Conservation (phyloP, 2,329 filamentous ascomycete species). For the Botrytis squamosa region DNA sequence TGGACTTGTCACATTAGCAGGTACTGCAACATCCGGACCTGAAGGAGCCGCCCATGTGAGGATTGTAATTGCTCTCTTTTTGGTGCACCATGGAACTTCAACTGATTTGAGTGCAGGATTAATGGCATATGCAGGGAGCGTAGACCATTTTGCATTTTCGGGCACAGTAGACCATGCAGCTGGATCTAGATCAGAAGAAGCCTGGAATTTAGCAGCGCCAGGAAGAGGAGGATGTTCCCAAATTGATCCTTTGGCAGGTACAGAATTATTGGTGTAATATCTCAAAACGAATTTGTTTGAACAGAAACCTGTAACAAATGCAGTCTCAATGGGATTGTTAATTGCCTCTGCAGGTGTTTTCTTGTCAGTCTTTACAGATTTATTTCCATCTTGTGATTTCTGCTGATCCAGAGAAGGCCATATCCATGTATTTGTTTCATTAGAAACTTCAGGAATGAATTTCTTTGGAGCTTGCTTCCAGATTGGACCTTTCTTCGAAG, state of each 20-base stretch:
- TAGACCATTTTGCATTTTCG: constrained; percentile 9
- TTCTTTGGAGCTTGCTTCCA: background rate
- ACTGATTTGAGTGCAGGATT: background rate
- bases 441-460: background rate
- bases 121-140: background rate
- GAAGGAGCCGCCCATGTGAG: background rate
- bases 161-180: background rate
- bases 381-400: background rate
- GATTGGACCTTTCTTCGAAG: background rate
- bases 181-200: background rate
- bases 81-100: constrained; percentile 1
- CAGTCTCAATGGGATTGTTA: background rate
- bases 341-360: background rate
- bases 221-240: constrained; percentile 6
- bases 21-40: background rate
- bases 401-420: background rate
- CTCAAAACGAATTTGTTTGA: background rate
- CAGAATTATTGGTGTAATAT: background rate
- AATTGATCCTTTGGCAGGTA: background rate
- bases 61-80: background rate
- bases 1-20: background rate
- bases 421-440: background rate
- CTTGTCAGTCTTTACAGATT: background rate
- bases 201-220: background rate
- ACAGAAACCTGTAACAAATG: accelerated